Evolutionary conservation across 2,329 filamentous ascomycete species (phyloP), one percentile per base, ranked within the genome.

Genomic region (Bipolaris bicolor): DNA sequence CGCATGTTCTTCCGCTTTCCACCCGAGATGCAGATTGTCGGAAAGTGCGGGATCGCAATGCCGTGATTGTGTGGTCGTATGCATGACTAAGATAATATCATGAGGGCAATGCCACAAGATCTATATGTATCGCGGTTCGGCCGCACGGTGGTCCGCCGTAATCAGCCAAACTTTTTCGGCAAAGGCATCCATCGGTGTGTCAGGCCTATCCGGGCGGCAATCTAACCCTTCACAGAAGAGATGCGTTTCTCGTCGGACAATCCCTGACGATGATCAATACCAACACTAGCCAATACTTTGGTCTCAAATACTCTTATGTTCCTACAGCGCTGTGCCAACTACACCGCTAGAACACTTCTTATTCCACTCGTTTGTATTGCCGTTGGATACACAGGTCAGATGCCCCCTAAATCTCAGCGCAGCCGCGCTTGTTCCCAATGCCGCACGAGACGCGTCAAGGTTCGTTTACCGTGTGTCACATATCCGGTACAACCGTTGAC

Each of bases 391-490:
- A 39, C 48, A 40, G 26, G 55, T 41, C 24, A 36, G 1, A 63
- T 63, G 61, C 55, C 56, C 9, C 66, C 71, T 5, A 70, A 64
- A 62, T 63, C 70, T 24, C 70, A 72, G 61, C 69, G 72, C 51
- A 73, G 68, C 55, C 68, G 71, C 57, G 72, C 66, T 34, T 75
- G 72, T 58, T 64, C 67, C 46, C 69, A 75, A 62, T 75, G 71
- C 58, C 66, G 71, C 26, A 62, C 71, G 16, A 71, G 72, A n/a
- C 64, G 71, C n/a, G 71, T 75, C 33, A 75, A 73, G 69, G 71
- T 74, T 54, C 24, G 57, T 56, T 31, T 43, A 31, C 13, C 15
- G 2, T 6, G 37, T 44, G 7, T 6, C 3, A 24, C 29, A 18
- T 26, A 24, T 13, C 11, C 55, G 33, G 48, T 47, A 29, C 37